phyloP scores from a whole-genome alignment of 441 rosid genomes.

The Viola pubescens region DNA sequence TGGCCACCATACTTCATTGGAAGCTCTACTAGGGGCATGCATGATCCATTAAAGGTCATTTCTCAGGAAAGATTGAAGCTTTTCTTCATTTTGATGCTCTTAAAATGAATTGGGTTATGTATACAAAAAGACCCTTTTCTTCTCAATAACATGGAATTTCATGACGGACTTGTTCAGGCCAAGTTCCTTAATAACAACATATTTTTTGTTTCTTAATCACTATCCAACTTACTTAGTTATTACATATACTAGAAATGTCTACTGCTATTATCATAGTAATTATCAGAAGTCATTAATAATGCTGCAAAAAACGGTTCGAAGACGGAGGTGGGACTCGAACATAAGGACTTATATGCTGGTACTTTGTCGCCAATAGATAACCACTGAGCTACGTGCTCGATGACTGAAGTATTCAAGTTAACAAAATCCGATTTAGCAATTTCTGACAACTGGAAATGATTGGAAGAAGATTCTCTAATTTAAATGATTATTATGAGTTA shows the following conservation, averaged over 20 bases:
- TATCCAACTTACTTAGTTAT: neutral
- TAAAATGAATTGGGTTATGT: constrained; percentile 16
- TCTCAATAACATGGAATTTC: constrained; percentile 10
- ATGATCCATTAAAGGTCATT: constrained; percentile 22
- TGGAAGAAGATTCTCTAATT: no score
- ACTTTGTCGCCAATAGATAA: no score
- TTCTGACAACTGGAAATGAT: no score
- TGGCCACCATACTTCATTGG: constrained; percentile 73
- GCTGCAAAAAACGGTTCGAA: no score
- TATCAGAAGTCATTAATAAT: no score
- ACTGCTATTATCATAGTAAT: neutral
- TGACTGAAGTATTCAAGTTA: no score
- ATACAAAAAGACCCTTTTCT: constrained; percentile 11
- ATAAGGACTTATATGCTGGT: no score
- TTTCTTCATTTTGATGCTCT: constrained; percentile 11
- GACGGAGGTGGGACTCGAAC: no score
- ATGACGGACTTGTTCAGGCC: constrained; percentile 8
- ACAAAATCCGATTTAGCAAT: no score
- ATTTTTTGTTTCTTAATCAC: constrained; percentile 12
- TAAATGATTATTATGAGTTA: neutral
- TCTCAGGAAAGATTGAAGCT: constrained; percentile 28
- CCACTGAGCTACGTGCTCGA: no score
- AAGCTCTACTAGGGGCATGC: constrained; percentile 47
- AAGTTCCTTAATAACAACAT: constrained; percentile 5
- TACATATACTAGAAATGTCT: neutral